Evolutionary conservation across 2,329 filamentous ascomycete genomes (phyloP).

Genomic region (Parastagonospora avenae): DNA sequence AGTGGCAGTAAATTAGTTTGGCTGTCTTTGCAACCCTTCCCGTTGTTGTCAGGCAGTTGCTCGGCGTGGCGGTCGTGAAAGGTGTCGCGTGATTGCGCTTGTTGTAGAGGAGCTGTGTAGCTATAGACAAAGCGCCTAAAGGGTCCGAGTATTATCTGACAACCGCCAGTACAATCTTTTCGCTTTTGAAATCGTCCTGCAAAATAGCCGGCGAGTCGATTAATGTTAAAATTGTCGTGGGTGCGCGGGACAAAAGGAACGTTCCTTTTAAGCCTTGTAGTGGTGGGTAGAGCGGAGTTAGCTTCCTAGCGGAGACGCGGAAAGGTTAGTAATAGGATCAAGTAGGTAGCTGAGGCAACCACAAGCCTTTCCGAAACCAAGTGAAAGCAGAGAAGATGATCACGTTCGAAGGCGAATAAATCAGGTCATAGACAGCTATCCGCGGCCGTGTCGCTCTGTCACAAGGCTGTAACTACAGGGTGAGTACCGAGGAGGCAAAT

Average conservation of each 20-base stretch:
- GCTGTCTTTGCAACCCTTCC: no score
- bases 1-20: neutral
- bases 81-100: conserved; percentile 4
- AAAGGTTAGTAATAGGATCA: conserved; percentile 1
- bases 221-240: neutral
- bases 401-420: neutral
- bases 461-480: neutral
- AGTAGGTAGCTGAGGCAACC: conserved; percentile 1
- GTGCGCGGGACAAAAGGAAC: conserved; percentile 20
- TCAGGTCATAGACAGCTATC: neutral
- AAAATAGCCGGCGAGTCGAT: neutral
- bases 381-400: conserved; percentile 4
- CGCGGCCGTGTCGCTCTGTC: conserved; percentile 7
- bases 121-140: neutral
- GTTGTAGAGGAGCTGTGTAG: neutral
- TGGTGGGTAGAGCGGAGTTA: conserved; percentile 12
- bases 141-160: neutral
- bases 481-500: conserved; percentile 1
- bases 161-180: neutral
- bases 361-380: conserved; percentile 1
- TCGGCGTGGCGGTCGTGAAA: neutral
- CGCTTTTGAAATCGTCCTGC: neutral
- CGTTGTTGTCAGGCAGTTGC: neutral
- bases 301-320: conserved; percentile 12
- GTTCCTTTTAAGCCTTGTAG: conserved; percentile 9